Evolutionary conservation across 495 filamentous ascomycete genomes (phyloP).

Genomic region (Talaromyces thailandensis): DNA sequence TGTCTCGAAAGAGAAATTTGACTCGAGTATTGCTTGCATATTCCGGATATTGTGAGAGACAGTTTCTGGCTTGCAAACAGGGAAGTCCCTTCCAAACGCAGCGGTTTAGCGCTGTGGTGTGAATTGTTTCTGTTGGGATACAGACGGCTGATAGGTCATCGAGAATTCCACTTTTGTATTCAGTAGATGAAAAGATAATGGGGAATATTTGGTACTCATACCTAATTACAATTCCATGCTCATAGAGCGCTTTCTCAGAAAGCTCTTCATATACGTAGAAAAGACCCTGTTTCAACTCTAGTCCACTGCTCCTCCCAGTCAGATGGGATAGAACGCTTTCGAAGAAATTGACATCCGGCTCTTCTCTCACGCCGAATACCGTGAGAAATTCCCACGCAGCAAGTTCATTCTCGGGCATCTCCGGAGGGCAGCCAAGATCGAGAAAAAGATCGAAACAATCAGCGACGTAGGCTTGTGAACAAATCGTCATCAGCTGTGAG

Average conservation of each 20-base stretch:
- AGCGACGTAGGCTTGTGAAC: neutral
- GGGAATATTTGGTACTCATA: neutral
- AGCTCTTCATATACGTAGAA: neutral
- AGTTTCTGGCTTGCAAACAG: neutral
- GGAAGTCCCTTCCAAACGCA: neutral
- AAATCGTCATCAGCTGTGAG: neutral
- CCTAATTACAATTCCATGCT: no score
- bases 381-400: neutral
- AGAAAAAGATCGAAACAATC: neutral
- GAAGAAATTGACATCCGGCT: neutral
- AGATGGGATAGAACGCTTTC: neutral
- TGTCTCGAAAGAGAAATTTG: neutral
- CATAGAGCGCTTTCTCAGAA: neutral
- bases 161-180: neutral
- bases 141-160: neutral
- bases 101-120: neutral
- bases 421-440: neutral
- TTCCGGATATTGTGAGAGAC: neutral
- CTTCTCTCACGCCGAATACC: neutral
- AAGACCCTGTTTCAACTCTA: neutral
- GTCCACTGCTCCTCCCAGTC: neutral
- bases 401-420: neutral
- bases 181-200: no score
- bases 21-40: neutral
- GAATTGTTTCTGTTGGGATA: neutral